Evolutionary conservation across 306 rosid species (phyloP), one percentile per base, ranked within the genome.

Genomic region (Benincasa hispida): DNA sequence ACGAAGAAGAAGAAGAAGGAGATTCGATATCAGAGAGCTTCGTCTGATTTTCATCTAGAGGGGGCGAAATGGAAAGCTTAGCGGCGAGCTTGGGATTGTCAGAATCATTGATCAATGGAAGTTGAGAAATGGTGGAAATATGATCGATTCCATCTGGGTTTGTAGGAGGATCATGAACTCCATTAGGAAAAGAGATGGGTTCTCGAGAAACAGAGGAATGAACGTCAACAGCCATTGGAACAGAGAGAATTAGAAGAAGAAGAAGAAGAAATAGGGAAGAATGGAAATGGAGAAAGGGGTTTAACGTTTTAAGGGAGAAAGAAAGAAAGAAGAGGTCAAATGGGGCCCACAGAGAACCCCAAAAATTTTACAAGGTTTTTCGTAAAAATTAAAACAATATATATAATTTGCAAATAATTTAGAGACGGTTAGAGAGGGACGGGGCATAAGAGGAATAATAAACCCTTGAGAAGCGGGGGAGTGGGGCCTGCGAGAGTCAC

Each of bases 321-420:
- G 72, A 77, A 77, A 25, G 78, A 24, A 25, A 14, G 84, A 84
- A 79, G 28, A 61, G 48, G 87, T 81, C 85, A 78, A 70, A 9
- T 1, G 73, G 55, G 74, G 21, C 35, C 74, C 74, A 68, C 51
- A 34, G 7, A 25, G 24, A 24, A 18, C 53, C 32, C 19, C 18
- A 30, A 19, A 19, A 21, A 8, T n/a, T 62, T 25, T 45, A 45
- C 57, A 69, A 69, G 54, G n/a, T 21, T 24, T 42, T 12, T n/a
- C 8, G 13, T 12, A 67, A 67, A n/a, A 67, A n/a, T 39, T 69
- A 7, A 19, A 54, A 54, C 11, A 41, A 41, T 41, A 41, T 10
- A 54, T n/a, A n/a, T 7, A n/a, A 19, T 19, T 19, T 2, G 34
- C 15, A 28, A 25, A 18, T 1, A 15, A 72, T 7, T 24, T 3